Evolutionary conservation across 352 stramenopile species (phyloP).

Genomic region (Globisporangium irregulare): DNA sequence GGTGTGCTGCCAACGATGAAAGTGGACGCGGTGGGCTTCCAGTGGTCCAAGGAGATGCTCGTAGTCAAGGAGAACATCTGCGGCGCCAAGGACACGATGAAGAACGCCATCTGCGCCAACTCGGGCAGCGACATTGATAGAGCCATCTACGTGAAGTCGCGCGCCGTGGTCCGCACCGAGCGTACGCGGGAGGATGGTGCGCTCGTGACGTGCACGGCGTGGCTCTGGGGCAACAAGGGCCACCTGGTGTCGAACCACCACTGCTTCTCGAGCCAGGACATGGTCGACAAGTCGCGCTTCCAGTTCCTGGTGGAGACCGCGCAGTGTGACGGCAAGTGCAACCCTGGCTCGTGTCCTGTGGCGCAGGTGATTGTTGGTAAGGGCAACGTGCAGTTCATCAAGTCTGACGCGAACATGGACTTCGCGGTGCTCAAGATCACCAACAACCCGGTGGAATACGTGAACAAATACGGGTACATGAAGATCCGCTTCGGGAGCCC

Average conservation of each 20-base stretch:
- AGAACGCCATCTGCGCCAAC: conserved; percentile 47
- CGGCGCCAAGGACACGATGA: conserved; percentile 50
- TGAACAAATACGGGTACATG: conserved; percentile 59
- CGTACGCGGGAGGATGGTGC: conserved; percentile 40
- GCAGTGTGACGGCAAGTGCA: conserved; percentile 29
- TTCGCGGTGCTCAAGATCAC: conserved; percentile 56
- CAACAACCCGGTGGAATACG: conserved; percentile 27
- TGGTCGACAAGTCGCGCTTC: conserved; percentile 34
- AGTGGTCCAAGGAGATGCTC: conserved; percentile 31
- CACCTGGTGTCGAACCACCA: conserved; percentile 39
- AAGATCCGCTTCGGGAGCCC: conserved; percentile 50
- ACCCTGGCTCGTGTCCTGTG: conserved; percentile 23
- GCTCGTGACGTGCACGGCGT: conserved; percentile 40
- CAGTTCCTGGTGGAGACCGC: conserved; percentile 23
- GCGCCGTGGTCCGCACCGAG: conserved; percentile 48
- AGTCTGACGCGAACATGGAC: conserved; percentile 47
- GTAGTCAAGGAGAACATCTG: conserved; percentile 49
- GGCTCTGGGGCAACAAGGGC: conserved; percentile 31
- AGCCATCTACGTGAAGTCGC: conserved; percentile 37
- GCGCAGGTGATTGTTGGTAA: conserved; percentile 36
- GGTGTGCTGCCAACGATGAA: conserved; percentile 23
- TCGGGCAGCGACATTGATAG: conserved; percentile 27
- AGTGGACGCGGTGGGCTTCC: conserved; percentile 33
- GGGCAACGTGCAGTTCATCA: conserved; percentile 51
- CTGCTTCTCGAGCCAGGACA: conserved; percentile 35